A percentile compares a stretch with the other conserved stretches of the same genome.
Evolutionary conservation across 2,329 filamentous ascomycete genomes (phyloP).

Genomic region (Penicillium oxalicum): DNA sequence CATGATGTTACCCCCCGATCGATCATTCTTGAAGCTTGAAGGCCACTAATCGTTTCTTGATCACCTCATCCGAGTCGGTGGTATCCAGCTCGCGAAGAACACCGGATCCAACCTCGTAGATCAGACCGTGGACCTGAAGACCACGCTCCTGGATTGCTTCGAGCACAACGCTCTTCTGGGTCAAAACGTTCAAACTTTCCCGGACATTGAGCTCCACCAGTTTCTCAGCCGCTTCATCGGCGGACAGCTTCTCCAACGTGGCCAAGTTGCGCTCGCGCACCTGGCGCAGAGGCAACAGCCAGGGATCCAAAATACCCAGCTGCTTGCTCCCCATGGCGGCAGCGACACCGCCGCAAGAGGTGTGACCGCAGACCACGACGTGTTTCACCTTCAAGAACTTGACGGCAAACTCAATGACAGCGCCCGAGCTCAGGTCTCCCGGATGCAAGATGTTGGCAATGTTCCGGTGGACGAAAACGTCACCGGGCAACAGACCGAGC

Average conservation of each 20-base stretch:
- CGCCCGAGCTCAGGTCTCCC: conserved; percentile 67
- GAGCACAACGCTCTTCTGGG: conserved; percentile 62
- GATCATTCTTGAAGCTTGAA: conserved; percentile 32
- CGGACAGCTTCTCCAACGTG: conserved; percentile 43
- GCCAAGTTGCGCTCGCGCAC: conserved; percentile 50
- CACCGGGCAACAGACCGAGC: conserved; percentile 70
- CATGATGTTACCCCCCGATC: too few species aligned
- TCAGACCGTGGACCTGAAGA: conserved; percentile 67
- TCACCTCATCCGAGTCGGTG: conserved; percentile 35
- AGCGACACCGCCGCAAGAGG: conserved; percentile 53
- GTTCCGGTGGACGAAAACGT: conserved; percentile 86
- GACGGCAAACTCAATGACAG: conserved; percentile 76
- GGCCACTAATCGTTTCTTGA: conserved; percentile 35
- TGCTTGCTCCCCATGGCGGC: conserved; percentile 52
- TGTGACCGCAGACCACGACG: conserved; percentile 58
- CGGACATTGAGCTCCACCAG: conserved; percentile 74
- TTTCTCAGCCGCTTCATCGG: conserved; percentile 50
- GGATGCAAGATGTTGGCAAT: conserved; percentile 77
- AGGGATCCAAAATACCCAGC: conserved; percentile 56
- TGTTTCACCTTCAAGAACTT: conserved; percentile 61
- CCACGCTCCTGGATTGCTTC: conserved; percentile 66
- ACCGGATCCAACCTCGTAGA: conserved; percentile 63
- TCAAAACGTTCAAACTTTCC: conserved; percentile 60
- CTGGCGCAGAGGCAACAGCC: conserved; percentile 53
- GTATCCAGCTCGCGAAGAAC: conserved; percentile 49